These are phyloP conservation scores for Brassica hybrid DNA, from an alignment of 441 rosid species.

Conservation along the genomic window DNA sequence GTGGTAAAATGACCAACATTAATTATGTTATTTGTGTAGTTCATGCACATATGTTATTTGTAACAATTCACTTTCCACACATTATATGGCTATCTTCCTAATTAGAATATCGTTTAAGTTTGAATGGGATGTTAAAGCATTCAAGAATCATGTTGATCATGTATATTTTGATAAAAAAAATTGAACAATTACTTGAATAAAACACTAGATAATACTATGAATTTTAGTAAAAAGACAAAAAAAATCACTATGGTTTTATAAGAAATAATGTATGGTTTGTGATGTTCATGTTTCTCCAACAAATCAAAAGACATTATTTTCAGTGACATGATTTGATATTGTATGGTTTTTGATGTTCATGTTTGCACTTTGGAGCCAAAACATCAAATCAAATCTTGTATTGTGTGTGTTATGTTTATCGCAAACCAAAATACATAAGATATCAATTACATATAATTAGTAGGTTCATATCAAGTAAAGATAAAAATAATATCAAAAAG, in stretches of 20 bases:
- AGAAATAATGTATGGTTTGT: background rate
- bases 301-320: background rate
- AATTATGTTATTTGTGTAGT: background rate
- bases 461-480: background rate
- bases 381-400: constrained; percentile 54
- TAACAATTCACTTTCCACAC: background rate
- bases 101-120: constrained; percentile 46
- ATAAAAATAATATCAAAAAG: too few species aligned
- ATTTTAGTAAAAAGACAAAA: background rate
- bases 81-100: constrained; percentile 44
- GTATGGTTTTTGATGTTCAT: too few species aligned
- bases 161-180: constrained; percentile 53
- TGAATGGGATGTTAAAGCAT: constrained; percentile 60
- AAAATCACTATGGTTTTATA: background rate
- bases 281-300: background rate
- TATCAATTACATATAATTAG: background rate
- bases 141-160: constrained; percentile 65
- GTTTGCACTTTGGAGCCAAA: constrained; percentile 14
- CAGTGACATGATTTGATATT: background rate
- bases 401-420: constrained; percentile 44
- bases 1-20: background rate
- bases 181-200: constrained; percentile 50
- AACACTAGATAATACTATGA: constrained; percentile 39
- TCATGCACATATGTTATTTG: background rate
- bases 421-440: background rate